A percentile compares a stretch with the other conserved stretches of the same genome.
phyloP scores from a whole-genome alignment of 345 rosid species.

The Schrenkiella parvula region DNA sequence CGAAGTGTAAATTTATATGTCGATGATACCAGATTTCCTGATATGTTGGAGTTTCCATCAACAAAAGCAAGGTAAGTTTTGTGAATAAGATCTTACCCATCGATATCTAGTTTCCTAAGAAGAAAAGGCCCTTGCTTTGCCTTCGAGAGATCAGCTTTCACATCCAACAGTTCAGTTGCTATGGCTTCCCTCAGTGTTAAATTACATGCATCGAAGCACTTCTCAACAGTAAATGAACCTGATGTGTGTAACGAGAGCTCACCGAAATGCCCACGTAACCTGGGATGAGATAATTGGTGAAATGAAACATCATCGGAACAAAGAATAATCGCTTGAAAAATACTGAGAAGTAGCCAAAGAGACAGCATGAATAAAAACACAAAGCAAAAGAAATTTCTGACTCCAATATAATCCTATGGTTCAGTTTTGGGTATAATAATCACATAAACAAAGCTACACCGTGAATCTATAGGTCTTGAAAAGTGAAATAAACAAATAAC shows the following conservation, averaged over 20 bases:
- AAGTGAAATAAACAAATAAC: background rate
- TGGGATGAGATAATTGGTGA: conserved; percentile 24
- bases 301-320: conserved; percentile 7
- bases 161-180: conserved; percentile 64
- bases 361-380: background rate
- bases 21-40: too few species aligned
- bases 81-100: conserved; percentile 52
- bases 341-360: background rate
- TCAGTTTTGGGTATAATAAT: background rate
- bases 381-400: background rate
- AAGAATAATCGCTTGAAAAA: background rate
- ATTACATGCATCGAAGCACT: conserved; percentile 70
- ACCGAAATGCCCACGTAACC: conserved; percentile 82
- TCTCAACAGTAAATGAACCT: conserved; percentile 85
- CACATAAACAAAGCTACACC: background rate
- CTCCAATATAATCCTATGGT: background rate
- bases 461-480: background rate
- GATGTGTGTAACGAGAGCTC: conserved; percentile 66
- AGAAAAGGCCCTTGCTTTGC: conserved; percentile 83
- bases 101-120: conserved; percentile 70
- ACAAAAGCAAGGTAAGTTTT: background rate
- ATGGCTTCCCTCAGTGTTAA: conserved; percentile 64
- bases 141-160: conserved; percentile 57
- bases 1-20: too few species aligned
- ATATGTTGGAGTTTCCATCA: conserved; percentile 1